These are phyloP conservation scores for Pseudogymnoascus sp. DNA, from an alignment of 2,329 filamentous ascomycete species.

Conservation along the genomic window DNA sequence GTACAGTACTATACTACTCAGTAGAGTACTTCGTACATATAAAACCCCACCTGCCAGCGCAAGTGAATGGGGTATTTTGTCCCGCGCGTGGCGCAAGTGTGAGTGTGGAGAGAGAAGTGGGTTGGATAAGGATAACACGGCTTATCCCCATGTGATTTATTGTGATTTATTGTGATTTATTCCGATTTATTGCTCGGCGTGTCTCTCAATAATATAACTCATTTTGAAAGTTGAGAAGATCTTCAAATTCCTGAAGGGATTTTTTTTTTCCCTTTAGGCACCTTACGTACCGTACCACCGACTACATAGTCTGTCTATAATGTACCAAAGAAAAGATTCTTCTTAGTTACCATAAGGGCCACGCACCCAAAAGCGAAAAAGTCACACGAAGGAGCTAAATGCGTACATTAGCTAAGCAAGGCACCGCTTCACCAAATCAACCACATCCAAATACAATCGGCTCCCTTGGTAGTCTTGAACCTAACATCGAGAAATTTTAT, in stretches of 20 bases:
- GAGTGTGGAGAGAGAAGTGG: background rate
- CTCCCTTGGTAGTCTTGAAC: background rate
- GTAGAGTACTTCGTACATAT: background rate
- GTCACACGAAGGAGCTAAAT: background rate
- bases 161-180: background rate
- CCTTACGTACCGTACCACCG: background rate
- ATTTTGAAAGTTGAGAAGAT: background rate
- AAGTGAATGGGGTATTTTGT: background rate
- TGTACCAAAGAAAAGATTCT: background rate
- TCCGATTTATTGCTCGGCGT: background rate
- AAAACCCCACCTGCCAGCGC: slow-evolving; percentile 5
- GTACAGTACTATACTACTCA: background rate
- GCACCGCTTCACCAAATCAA: slow-evolving; percentile 2
- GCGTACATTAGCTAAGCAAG: background rate
- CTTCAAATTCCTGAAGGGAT: background rate
- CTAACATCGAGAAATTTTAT: background rate
- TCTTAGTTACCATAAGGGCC: background rate
- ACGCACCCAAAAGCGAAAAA: background rate
- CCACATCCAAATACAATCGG: background rate
- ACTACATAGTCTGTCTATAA: background rate
- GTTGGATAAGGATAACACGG: slow-evolving; percentile 10
- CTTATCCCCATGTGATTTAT: slow-evolving; percentile 6
- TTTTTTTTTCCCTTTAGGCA: background rate
- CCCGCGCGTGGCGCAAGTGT: slow-evolving; percentile 6
- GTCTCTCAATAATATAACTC: background rate